phyloP scores from a whole-genome alignment of 2,329 filamentous ascomycete genomes.

The Anthostomella pinea region DNA sequence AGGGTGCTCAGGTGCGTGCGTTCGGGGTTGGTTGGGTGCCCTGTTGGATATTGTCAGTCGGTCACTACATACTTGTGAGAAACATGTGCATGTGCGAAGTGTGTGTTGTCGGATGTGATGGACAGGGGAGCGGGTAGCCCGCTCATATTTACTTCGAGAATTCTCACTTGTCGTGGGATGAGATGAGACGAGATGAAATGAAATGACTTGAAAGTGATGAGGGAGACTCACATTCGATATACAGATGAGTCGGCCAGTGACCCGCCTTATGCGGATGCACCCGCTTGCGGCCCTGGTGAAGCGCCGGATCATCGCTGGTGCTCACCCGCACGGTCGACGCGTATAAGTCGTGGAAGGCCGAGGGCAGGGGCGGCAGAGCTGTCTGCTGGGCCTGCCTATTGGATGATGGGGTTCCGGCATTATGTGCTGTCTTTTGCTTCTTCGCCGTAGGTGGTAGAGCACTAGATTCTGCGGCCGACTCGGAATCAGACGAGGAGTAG shows the following conservation, averaged over 20 bases:
- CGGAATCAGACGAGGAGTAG: slow-evolving; percentile 34
- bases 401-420: too few relatives aligned
- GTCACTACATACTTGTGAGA: too few relatives aligned
- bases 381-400: too few relatives aligned
- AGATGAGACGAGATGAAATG: slow-evolving; percentile 1
- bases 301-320: slow-evolving; percentile 73
- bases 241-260: slow-evolving; percentile 91
- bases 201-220: neutral
- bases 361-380: slow-evolving; percentile 69
- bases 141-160: too few relatives aligned
- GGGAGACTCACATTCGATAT: slow-evolving; percentile 76
- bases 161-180: too few relatives aligned
- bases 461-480: slow-evolving; percentile 1
- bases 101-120: too few relatives aligned
- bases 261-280: slow-evolving; percentile 80
- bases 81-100: too few relatives aligned
- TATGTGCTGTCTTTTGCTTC: slow-evolving; percentile 24
- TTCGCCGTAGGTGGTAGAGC: slow-evolving; percentile 17
- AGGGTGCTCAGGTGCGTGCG: slow-evolving; percentile 45
- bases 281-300: slow-evolving; percentile 83
- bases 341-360: slow-evolving; percentile 85
- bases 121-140: too few relatives aligned
- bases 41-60: slow-evolving; percentile 23
- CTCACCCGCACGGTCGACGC: slow-evolving; percentile 75
- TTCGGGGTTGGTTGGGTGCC: slow-evolving; percentile 36